These are phyloP conservation scores for Lentinula detonsa DNA, from an alignment of 768 basidiomycete genomes.

Conservation along the genomic window DNA sequence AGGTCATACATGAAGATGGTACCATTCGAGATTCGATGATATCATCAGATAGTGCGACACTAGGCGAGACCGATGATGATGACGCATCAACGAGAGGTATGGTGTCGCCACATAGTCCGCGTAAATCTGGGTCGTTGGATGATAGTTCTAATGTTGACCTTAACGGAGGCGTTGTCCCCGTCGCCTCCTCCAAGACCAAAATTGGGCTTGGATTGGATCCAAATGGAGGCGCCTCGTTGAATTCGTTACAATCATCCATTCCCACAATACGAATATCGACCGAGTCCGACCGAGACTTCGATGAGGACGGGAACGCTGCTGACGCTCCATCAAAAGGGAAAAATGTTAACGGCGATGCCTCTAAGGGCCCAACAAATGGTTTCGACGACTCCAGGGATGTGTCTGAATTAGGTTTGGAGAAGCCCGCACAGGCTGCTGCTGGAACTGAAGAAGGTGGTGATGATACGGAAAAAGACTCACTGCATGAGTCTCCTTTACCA, in stretches of 20 bases:
- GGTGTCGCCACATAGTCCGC: constrained; percentile 27
- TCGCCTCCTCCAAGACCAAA: neutral
- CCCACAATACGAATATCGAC: constrained; percentile 77
- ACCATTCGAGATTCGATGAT: constrained; percentile 14
- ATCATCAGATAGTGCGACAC: constrained; percentile 17
- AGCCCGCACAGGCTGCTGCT: constrained; percentile 47
- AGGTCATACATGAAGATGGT: constrained; percentile 22
- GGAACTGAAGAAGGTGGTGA: constrained; percentile 34
- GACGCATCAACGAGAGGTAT: constrained; percentile 68
- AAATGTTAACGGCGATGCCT: constrained; percentile 11
- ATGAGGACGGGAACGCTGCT: constrained; percentile 27
- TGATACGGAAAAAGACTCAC: constrained; percentile 19
- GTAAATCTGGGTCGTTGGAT: constrained; percentile 7
- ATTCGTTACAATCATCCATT: constrained; percentile 21
- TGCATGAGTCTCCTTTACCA: neutral
- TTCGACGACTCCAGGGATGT: neutral
- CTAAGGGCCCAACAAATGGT: neutral
- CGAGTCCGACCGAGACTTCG: constrained; percentile 50
- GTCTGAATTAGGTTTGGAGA: constrained; percentile 24
- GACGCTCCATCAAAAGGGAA: constrained; percentile 18
- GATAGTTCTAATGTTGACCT: neutral
- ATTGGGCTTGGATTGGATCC: neutral
- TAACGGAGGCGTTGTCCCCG: neutral
- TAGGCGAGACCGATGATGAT: constrained; percentile 39
- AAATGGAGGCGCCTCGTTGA: constrained; percentile 1